phyloP scores from a whole-genome alignment of 1,284 basidiomycete genomes.

The Vanrija sp. region DNA sequence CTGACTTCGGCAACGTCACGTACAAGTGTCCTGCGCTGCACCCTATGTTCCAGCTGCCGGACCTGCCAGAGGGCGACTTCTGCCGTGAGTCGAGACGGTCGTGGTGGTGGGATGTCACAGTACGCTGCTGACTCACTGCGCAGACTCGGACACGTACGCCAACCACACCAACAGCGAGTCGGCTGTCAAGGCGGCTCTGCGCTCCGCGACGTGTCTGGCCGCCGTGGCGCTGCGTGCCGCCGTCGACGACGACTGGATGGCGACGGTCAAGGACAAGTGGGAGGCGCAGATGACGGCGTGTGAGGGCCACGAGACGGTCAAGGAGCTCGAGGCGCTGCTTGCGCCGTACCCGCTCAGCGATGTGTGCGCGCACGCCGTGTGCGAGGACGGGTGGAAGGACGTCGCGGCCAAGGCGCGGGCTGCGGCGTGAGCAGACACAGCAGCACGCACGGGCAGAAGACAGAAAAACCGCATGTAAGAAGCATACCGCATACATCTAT shows the following conservation, averaged over 20 bases:
- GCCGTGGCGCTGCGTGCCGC: not conserved
- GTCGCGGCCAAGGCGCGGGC: too few relatives aligned
- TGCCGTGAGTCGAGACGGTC: too few relatives aligned
- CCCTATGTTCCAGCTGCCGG: conserved; percentile 6
- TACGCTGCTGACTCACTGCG: not conserved
- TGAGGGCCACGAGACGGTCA: not conserved
- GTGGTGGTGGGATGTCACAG: too few relatives aligned
- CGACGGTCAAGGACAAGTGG: not conserved
- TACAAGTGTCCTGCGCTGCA: conserved; percentile 7
- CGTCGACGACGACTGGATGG: conserved; percentile 2
- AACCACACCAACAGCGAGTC: not conserved
- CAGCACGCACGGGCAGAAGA: too few relatives aligned
- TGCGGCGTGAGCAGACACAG: too few relatives aligned
- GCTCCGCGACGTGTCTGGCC: conserved; percentile 3
- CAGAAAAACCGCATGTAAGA: too few relatives aligned
- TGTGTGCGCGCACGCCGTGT: too few relatives aligned
- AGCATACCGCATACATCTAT: too few relatives aligned
- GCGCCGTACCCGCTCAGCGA: not conserved
- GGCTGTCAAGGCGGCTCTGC: not conserved
- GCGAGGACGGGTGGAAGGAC: too few relatives aligned
- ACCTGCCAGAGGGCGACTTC: not conserved
- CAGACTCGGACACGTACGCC: conserved; percentile 11
- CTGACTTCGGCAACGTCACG: conserved; percentile 4
- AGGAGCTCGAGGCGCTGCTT: not conserved
- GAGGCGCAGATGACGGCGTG: conserved; percentile 2